Evolutionary conservation across 164 flowering plant genomes (phyloP).

Genomic region (Magnolia sinica): DNA sequence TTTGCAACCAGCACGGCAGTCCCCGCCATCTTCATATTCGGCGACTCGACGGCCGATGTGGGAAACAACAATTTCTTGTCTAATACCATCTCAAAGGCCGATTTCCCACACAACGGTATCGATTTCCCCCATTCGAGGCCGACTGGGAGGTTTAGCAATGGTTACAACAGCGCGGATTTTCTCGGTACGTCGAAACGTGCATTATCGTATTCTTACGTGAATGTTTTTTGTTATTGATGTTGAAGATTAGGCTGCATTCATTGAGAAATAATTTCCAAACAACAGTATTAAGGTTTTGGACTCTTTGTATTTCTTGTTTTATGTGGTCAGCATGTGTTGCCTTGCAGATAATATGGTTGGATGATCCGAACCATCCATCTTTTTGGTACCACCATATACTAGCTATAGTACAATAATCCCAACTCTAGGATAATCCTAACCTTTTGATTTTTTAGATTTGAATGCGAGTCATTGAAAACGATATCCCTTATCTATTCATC

Average conservation of each 20-base stretch:
- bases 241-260: too few relatives aligned
- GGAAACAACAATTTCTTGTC: constrained; percentile 47
- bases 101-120: constrained; percentile 45
- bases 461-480: too few relatives aligned
- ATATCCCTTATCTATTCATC: too few relatives aligned
- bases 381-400: too few relatives aligned
- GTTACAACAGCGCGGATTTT: constrained; percentile 50
- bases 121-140: constrained; percentile 40
- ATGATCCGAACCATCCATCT: too few relatives aligned
- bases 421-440: too few relatives aligned
- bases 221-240: too few relatives aligned
- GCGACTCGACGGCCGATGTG: constrained; percentile 61
- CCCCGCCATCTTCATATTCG: constrained; percentile 41
- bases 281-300: background rate
- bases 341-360: too few relatives aligned
- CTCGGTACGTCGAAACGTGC: constrained; percentile 25
- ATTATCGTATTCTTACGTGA: background rate
- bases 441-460: too few relatives aligned
- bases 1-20: constrained; percentile 11
- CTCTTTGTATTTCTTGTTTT: too few relatives aligned
- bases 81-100: constrained; percentile 22
- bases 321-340: too few relatives aligned
- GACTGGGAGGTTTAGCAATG: constrained; percentile 68
- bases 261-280: background rate
- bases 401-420: too few relatives aligned